Evolutionary conservation across 83 land plant genomes (phyloP), one percentile per base, ranked within the genome.

Genomic region (Thuja plicata): DNA sequence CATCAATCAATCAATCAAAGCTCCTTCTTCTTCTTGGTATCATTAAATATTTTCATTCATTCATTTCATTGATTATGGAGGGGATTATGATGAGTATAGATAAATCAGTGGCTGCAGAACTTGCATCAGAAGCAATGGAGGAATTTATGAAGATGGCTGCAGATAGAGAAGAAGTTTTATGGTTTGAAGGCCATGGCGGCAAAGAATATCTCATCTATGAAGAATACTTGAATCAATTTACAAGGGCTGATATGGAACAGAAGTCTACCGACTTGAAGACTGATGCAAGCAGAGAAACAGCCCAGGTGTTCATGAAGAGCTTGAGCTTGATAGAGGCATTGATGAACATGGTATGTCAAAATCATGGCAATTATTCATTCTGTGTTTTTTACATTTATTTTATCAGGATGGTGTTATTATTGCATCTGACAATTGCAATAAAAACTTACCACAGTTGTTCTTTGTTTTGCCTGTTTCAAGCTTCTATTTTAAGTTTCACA

Each of bases 271-370:
- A 89, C 74, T 83, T 80, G 54, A 89, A 89, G 54, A 89, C 91
- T 55, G 96, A 95, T 86, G 96, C 94, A n/a, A 93, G 94, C 9
- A 92, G 96, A 85, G 96, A 91, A 70, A 87, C 88, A n/a, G 94
- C 92, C 27, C 88, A 92, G 15, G 93, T 93, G 15, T 93, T 95
- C 74, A 86, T 95, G 11, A 94, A 95, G 76, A 89, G 89, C 21
- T 87, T 90, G 0, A 60, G 85, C 87, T 85, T 95, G 16, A 88
- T 95, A 15, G 91, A 93, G 50, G 88, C 93, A 70, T 93, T 95
- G 91, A 93, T 93, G 94, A 94, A 95, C 90, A 92, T 91, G 94
- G 96, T 95, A 93, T 52, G 88, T 57, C n/a, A 27, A 57, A 50
- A 24, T 54, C 57, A 54, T 15, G 0, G 57, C 17, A 54, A 15